phyloP scores from a whole-genome alignment of 768 basidiomycete genomes.

The Kwoniella mangroviensis region DNA sequence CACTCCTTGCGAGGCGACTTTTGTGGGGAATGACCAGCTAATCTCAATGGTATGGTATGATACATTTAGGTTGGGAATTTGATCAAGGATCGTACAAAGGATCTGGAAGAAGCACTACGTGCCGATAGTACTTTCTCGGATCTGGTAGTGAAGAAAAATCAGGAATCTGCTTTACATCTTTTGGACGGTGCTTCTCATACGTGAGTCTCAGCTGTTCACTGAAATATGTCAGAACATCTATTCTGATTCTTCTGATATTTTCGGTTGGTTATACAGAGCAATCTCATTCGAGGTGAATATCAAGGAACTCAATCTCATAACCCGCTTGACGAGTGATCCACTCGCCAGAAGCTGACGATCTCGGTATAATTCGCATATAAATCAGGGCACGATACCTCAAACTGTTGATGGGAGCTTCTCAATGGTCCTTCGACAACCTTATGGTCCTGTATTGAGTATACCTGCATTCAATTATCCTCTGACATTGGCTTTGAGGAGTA shows the following conservation, averaged over 20 bases:
- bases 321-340: no score
- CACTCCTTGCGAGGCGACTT: neutral
- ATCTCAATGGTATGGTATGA: no score
- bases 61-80: constrained; percentile 24
- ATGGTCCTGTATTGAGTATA: constrained; percentile 47
- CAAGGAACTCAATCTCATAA: no score
- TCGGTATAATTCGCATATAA: neutral
- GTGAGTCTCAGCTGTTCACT: constrained; percentile 13
- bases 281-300: constrained; percentile 29
- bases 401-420: constrained; percentile 39
- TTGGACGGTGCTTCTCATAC: constrained; percentile 35
- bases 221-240: neutral
- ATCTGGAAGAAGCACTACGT: constrained; percentile 22
- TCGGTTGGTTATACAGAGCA: constrained; percentile 7
- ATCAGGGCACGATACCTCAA: constrained; percentile 39
- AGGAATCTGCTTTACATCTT: constrained; percentile 25
- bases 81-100: constrained; percentile 31
- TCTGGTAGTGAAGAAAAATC: constrained; percentile 27
- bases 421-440: constrained; percentile 42
- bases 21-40: no score
- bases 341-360: neutral
- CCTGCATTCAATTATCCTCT: constrained; percentile 49
- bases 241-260: neutral
- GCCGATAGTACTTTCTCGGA: constrained; percentile 35
- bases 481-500: constrained; percentile 40